phyloP scores from a whole-genome alignment of 257 asterid species.

The Solanum corneliomulleri region DNA sequence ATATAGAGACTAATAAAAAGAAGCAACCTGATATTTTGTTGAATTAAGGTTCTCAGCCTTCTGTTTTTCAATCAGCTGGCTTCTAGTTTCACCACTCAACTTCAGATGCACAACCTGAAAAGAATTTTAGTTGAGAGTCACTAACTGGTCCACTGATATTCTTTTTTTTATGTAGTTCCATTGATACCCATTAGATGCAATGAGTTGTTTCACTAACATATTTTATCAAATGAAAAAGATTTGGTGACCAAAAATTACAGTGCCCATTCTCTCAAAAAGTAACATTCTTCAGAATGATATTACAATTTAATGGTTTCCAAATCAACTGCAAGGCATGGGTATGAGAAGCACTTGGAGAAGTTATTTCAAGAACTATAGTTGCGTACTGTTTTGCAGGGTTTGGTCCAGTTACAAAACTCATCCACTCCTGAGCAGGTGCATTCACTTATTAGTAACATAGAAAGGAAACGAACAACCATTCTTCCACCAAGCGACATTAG shows the following conservation, averaged over 20 bases:
- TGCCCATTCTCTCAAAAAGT: background rate
- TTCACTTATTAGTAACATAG: background rate
- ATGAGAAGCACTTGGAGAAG: background rate
- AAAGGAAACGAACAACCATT: background rate
- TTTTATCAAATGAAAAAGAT: background rate
- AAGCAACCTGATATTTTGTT: constrained; percentile 6
- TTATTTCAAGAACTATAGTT: background rate
- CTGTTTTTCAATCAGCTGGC: constrained; percentile 7
- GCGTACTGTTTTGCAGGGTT: background rate
- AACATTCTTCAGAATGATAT: background rate
- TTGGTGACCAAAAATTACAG: background rate
- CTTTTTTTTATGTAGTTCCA: background rate
- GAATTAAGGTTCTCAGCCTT: constrained; percentile 6
- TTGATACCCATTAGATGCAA: background rate
- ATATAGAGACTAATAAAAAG: background rate
- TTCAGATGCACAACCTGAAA: background rate
- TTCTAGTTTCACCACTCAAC: constrained; percentile 3
- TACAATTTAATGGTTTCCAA: background rate
- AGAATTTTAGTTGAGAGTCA: background rate
- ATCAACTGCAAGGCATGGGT: background rate
- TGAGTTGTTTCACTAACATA: background rate
- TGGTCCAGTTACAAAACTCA: background rate
- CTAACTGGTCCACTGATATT: background rate
- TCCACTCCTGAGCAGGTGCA: background rate
- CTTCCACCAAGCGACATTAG: background rate